Conservation (phyloP, 2,329 filamentous ascomycete genomes). For the Lasiodiplodia sp. region DNA sequence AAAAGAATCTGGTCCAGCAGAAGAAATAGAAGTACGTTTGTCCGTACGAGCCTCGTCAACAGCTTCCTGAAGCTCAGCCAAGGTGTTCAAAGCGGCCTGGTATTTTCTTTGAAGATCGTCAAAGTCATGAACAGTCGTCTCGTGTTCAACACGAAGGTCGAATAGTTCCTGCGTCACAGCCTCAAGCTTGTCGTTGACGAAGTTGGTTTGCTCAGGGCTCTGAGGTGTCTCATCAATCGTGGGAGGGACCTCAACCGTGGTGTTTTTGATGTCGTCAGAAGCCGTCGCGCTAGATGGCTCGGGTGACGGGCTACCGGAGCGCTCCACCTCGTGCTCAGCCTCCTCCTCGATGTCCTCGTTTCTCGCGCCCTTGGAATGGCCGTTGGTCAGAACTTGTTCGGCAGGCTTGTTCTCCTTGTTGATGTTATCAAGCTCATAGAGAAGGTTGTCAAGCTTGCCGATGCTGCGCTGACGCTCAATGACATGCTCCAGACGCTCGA, state of each 20-base stretch:
- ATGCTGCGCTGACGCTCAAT: constrained; percentile 94
- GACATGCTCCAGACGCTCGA: constrained; percentile 92
- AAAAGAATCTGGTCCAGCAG: constrained; percentile 76
- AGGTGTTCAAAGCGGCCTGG: constrained; percentile 80
- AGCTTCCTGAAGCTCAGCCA: constrained; percentile 85
- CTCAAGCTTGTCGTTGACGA: constrained; percentile 92
- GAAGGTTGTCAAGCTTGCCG: constrained; percentile 89
- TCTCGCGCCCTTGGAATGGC: constrained; percentile 41
- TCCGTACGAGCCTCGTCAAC: constrained; percentile 73
- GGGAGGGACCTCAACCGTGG: constrained; percentile 31
- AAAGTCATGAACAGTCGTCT: constrained; percentile 80
- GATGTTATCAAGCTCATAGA: constrained; percentile 83
- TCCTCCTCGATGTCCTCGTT: constrained; percentile 43
- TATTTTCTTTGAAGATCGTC: constrained; percentile 87
- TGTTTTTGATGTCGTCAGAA: constrained; percentile 13
- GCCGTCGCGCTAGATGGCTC: not conserved
- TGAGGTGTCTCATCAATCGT: constrained; percentile 58
- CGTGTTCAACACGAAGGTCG: constrained; percentile 89
- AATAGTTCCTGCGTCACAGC: constrained; percentile 89
- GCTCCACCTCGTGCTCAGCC: constrained; percentile 15
- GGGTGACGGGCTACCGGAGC: constrained; percentile 11
- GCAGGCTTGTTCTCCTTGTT: constrained; percentile 42
- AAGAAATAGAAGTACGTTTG: constrained; percentile 54
- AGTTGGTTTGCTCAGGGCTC: constrained; percentile 81
- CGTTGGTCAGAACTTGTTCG: constrained; percentile 33